Conservation (phyloP, 192 early-diverging fungal species). For the Lobulomyces angularis region DNA sequence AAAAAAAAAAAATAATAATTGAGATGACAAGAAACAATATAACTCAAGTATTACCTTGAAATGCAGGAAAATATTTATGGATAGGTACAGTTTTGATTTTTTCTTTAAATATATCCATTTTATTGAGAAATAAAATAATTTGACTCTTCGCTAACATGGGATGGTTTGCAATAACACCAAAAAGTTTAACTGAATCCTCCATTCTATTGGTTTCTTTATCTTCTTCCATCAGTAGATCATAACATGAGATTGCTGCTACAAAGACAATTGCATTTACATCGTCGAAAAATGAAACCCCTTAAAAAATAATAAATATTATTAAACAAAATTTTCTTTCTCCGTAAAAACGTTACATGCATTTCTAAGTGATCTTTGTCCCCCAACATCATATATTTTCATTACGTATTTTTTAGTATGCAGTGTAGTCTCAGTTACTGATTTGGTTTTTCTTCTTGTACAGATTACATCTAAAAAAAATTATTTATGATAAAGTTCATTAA, state of each 20-base stretch:
- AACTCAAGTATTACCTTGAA: too few relatives aligned
- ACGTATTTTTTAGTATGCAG: too few relatives aligned
- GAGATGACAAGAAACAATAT: too few relatives aligned
- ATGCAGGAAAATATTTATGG: neutral
- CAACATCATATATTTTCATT: conserved; percentile 63
- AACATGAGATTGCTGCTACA: conserved; percentile 5
- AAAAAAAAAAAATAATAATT: too few relatives aligned
- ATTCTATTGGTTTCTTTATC: conserved; percentile 5
- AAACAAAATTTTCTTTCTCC: too few relatives aligned
- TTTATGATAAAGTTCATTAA: too few relatives aligned
- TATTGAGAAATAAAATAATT: conserved; percentile 11
- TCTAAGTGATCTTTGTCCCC: conserved; percentile 56
- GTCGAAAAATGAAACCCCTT: too few relatives aligned
- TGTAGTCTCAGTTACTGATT: too few relatives aligned
- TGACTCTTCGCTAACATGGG: conserved; percentile 3
- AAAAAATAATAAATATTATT: too few relatives aligned
- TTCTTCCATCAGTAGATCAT: conserved; percentile 5
- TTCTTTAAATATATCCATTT: conserved; percentile 3
- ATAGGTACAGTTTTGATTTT: neutral
- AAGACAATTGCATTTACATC: conserved; percentile 3
- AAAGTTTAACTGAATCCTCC: conserved; percentile 2
- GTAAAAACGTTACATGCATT: too few relatives aligned
- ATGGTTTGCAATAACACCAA: conserved; percentile 3
- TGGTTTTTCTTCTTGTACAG: too few relatives aligned
- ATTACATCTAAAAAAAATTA: too few relatives aligned